Base-by-base conservation (phyloP, 2,329 filamentous ascomycete genomes). In the Aspergillus viridinutans region DNA sequence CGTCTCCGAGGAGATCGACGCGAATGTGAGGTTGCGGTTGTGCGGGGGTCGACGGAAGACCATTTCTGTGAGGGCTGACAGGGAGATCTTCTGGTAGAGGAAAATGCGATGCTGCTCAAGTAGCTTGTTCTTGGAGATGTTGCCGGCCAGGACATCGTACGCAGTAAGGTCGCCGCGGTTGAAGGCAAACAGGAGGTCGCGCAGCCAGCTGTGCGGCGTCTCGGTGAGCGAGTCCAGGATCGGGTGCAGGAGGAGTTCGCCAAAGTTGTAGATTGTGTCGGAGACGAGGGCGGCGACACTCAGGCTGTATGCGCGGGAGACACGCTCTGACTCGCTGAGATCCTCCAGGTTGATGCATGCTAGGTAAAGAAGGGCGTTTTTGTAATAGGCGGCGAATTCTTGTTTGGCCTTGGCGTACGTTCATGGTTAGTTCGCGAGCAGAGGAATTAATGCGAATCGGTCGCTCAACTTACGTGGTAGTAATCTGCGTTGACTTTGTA, bases 201-300 rank as follows among this genome's bases (percentile, higher is more conserved):
- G 90, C 62, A 99, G 84, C 94, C 94, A 99, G 52, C 86, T 81
- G 72, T 95, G 85, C 45, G 87, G 83, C 25, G 88, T 87, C 67
- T 87, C 85, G 69, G 81, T 81, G 53, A 99, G 85, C 21, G 89
- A 88, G 71, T 96, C 90, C 61, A 99, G 87, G 70, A 99, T 96
- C 3, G 94, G 94, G 74, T 99, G 94, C 65, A 99, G 85, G 32
- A 99, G 85, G n/a, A 99, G 87, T 81, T 99, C 94, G 74, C 94
- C 94, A 68, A 99, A 99, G 81, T 99, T 99, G 85, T 99, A 97
- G 79, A 97, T 99, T 68, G 86, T 90, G 69, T 93, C 90, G 52
- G 92, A 97, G 42, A 97, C 90, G 8, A 99, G 83, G 9, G 94
- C 94, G 28, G 94, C 92, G 54, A 97, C 88, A 70, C 90, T 90